phyloP scores from a whole-genome alignment of 2,329 filamentous ascomycete genomes.

The Teratosphaeria gauchensis region DNA sequence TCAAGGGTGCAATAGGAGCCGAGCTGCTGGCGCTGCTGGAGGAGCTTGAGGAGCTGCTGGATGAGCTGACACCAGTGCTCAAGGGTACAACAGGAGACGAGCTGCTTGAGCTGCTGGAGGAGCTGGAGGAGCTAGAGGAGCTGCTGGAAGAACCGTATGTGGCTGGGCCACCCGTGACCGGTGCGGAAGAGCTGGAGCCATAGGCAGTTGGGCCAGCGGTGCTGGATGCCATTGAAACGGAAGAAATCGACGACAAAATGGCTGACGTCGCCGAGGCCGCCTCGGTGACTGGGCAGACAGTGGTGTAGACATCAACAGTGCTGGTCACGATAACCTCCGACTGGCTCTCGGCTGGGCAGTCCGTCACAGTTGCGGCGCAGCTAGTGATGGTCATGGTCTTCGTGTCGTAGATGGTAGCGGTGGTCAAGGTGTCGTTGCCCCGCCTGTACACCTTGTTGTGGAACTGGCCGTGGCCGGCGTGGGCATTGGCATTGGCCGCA shows the following conservation, averaged over 20 bases:
- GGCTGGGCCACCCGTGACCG: no score
- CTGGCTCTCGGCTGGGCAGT: conserved; percentile 11
- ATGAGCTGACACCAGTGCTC: conserved; percentile 5
- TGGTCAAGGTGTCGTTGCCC: conserved; percentile 8
- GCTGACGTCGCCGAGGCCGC: conserved; percentile 6
- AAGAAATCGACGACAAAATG: conserved; percentile 2
- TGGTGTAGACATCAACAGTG: conserved; percentile 14
- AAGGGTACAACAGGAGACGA: background rate
- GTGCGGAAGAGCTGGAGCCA: background rate
- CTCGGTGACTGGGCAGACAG: conserved; percentile 14
- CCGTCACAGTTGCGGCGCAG: conserved; percentile 10
- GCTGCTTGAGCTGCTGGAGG: background rate
- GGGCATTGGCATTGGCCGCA: conserved; percentile 12
- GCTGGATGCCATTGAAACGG: background rate
- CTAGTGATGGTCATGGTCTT: conserved; percentile 14
- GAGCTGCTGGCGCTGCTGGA: background rate
- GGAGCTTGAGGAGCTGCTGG: background rate
- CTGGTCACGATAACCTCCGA: conserved; percentile 10
- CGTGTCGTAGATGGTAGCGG: conserved; percentile 12
- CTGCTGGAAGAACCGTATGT: no score
- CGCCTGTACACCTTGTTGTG: background rate
- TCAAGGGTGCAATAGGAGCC: background rate
- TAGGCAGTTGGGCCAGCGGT: background rate
- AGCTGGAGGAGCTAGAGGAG: no score
- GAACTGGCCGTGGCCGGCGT: background rate